Percentiles rank a stretch among this genome's conserved stretches.
phyloP scores from a whole-genome alignment of 352 stramenopile species.

The Plasmopara halstedii region DNA sequence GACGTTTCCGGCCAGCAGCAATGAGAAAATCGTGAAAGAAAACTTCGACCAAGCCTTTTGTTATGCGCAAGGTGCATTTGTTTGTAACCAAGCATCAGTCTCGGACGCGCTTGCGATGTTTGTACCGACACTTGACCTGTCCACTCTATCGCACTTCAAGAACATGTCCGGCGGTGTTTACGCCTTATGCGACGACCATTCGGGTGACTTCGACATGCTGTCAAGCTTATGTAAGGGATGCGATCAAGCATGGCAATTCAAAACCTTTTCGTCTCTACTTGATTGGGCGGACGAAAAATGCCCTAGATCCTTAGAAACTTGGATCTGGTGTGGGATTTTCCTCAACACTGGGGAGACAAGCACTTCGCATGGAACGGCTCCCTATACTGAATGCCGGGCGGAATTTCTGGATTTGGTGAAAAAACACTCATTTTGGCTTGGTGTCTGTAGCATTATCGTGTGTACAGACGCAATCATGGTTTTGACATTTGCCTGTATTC shows the following conservation, averaged over 20 bases:
- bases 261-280: constrained; percentile 60
- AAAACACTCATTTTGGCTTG: constrained; percentile 31
- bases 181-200: constrained; percentile 46
- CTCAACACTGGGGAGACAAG: constrained; percentile 22
- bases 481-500: constrained; percentile 38
- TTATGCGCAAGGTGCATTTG: constrained; percentile 62
- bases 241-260: constrained; percentile 39
- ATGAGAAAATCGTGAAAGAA: constrained; percentile 44
- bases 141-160: constrained; percentile 27
- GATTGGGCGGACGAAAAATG: constrained; percentile 78
- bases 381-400: constrained; percentile 42
- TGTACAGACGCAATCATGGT: constrained; percentile 33
- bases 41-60: constrained; percentile 66
- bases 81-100: constrained; percentile 55
- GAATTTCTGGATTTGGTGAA: constrained; percentile 44
- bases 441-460: constrained; percentile 33
- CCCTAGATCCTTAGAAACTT: constrained; percentile 30
- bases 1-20: constrained; percentile 37
- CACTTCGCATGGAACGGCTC: constrained; percentile 26
- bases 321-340: constrained; percentile 60
- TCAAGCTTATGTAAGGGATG: constrained; percentile 47
- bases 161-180: constrained; percentile 57
- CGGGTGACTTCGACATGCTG: constrained; percentile 26
- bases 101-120: constrained; percentile 50
- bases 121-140: constrained; percentile 26